phyloP scores from a whole-genome alignment of 2,329 filamentous ascomycete species.

The Xylaria hypoxylon region DNA sequence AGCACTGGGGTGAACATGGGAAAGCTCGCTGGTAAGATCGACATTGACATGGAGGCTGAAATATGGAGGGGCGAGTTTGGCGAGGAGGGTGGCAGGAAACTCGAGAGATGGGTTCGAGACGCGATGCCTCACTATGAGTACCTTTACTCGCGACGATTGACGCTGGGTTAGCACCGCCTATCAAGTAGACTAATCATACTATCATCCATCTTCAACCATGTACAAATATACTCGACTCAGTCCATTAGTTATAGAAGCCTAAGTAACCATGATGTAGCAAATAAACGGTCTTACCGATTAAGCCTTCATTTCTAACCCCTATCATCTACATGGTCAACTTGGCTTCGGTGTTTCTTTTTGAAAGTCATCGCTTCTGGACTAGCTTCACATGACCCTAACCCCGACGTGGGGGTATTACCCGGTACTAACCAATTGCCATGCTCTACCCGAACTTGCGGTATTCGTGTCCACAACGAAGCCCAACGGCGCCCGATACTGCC shows the following conservation, averaged over 20 bases:
- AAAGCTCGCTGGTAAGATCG: conserved; percentile 35
- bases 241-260: background rate
- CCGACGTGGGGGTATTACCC: background rate
- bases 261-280: background rate
- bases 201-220: background rate
- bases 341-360: background rate
- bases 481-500: background rate
- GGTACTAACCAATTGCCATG: background rate
- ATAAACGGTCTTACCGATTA: background rate
- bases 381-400: background rate
- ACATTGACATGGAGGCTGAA: conserved; percentile 34
- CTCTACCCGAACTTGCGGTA: background rate
- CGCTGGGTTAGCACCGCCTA: conserved; percentile 7
- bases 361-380: background rate
- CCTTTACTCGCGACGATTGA: conserved; percentile 23
- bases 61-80: conserved; percentile 40
- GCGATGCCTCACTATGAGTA: conserved; percentile 41
- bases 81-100: conserved; percentile 34
- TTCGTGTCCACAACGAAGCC: background rate
- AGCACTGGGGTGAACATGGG: conserved; percentile 32
- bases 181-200: background rate
- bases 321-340: background rate
- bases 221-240: conserved; percentile 14
- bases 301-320: background rate
- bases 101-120: conserved; percentile 37